Evolutionary conservation across 257 asterid species (phyloP).

Genomic region (Sherardia arvensis): DNA sequence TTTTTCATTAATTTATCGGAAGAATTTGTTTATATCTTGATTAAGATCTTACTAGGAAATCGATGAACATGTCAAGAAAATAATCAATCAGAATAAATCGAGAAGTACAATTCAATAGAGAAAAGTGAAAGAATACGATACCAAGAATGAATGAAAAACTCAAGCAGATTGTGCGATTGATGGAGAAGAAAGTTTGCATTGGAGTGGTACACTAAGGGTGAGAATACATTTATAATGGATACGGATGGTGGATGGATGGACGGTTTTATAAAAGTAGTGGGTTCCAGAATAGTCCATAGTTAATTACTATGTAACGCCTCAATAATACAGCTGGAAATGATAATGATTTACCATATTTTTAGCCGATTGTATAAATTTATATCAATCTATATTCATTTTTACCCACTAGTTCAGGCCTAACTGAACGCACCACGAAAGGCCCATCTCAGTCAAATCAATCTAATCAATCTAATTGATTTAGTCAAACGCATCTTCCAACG

Average conservation of each 20-base stretch:
- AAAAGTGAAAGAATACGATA: too few species aligned
- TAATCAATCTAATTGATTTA: too few species aligned
- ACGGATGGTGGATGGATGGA: not conserved
- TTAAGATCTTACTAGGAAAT: not conserved
- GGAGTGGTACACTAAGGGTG: not conserved
- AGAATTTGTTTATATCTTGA: not conserved
- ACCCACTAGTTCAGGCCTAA: too few species aligned
- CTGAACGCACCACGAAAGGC: too few species aligned
- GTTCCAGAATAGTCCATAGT: not conserved
- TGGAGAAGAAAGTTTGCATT: not conserved
- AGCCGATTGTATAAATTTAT: too few species aligned
- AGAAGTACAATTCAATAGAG: not conserved
- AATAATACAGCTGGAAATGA: not conserved
- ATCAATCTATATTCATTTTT: too few species aligned
- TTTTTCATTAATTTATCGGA: too few species aligned
- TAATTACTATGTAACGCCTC: not conserved
- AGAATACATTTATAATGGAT: not conserved
- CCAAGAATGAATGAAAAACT: too few species aligned
- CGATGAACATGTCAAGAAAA: not conserved
- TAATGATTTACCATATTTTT: too few species aligned
- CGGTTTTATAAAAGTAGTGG: not conserved
- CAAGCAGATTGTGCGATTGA: not conserved
- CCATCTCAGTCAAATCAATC: too few species aligned
- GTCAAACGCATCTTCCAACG: too few species aligned
- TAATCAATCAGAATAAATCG: too few species aligned